phyloP scores from a whole-genome alignment of 768 basidiomycete species.

The Xanthoconium stramineum region DNA sequence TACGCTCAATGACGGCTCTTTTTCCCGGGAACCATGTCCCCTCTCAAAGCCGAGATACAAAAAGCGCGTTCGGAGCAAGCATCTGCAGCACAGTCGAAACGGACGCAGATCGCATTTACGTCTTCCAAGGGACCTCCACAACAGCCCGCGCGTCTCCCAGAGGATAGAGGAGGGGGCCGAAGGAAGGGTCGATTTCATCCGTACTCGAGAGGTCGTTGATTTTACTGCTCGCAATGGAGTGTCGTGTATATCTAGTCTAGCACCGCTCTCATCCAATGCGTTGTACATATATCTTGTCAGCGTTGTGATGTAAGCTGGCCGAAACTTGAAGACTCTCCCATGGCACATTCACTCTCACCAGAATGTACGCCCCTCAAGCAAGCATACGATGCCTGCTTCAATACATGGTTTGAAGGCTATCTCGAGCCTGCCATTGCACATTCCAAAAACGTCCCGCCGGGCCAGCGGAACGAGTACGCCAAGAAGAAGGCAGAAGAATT shows the following conservation, averaged over 20 bases:
- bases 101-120: conserved; percentile 63
- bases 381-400: conserved; percentile 92
- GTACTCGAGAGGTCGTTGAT: conserved; percentile 25
- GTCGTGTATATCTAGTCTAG: conserved; percentile 17
- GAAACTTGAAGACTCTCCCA: background rate
- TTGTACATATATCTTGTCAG: conserved; percentile 6
- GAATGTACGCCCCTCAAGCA: conserved; percentile 90
- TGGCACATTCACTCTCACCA: conserved; percentile 78
- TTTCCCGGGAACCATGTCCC: conserved; percentile 4
- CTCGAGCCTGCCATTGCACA: conserved; percentile 70
- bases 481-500: conserved; percentile 85
- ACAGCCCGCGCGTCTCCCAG: conserved; percentile 8
- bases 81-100: conserved; percentile 49
- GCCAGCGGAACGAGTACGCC: conserved; percentile 57
- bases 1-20: background rate
- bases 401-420: conserved; percentile 97
- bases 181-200: conserved; percentile 29
- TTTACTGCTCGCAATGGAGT: background rate
- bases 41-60: conserved; percentile 54
- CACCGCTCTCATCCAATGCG: background rate
- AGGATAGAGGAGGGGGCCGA: conserved; percentile 18
- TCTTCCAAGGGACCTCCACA: conserved; percentile 22
- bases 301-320: conserved; percentile 18
- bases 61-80: conserved; percentile 64
- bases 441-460: conserved; percentile 36